Percentiles rank a stretch among this genome's conserved stretches.
These are phyloP conservation scores for Rostrohypoxylon terebratum DNA, from an alignment of 495 filamentous ascomycete genomes.

Conservation along the genomic window DNA sequence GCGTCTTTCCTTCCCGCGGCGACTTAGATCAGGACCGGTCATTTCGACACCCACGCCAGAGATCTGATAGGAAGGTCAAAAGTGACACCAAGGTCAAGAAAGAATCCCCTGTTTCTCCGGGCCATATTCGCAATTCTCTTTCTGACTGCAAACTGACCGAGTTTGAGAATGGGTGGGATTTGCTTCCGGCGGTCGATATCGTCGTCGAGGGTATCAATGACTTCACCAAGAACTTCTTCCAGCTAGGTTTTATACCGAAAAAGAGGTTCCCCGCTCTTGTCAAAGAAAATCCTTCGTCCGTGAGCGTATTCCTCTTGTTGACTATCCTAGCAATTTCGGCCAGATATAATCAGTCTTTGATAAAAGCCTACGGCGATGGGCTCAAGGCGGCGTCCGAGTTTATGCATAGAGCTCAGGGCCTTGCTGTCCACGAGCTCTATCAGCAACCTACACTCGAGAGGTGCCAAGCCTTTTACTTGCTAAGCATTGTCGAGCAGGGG, in stretches of 20 bases:
- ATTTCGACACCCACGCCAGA: constrained; percentile 60
- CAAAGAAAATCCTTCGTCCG: constrained; percentile 52
- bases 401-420: constrained; percentile 59
- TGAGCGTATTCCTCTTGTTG: constrained; percentile 62
- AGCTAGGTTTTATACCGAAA: constrained; percentile 66
- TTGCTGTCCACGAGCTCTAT: constrained; percentile 62
- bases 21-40: constrained; percentile 58
- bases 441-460: constrained; percentile 61
- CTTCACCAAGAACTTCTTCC: constrained; percentile 61
- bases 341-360: constrained; percentile 59
- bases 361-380: constrained; percentile 57
- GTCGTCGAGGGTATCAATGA: constrained; percentile 59
- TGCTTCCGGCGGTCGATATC: constrained; percentile 55
- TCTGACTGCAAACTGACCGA: constrained; percentile 41
- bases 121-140: constrained; percentile 40
- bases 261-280: constrained; percentile 58
- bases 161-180: constrained; percentile 57
- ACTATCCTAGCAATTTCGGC: constrained; percentile 62
- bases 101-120: constrained; percentile 49
- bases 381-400: constrained; percentile 61
- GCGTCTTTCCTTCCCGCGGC: constrained; percentile 59
- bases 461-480: constrained; percentile 64
- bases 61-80: constrained; percentile 56
- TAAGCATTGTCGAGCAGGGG: constrained; percentile 65
- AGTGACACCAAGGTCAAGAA: constrained; percentile 55